Base-by-base conservation (phyloP, 1,139 yeast species). In the Magnusiomyces ingens region DNA sequence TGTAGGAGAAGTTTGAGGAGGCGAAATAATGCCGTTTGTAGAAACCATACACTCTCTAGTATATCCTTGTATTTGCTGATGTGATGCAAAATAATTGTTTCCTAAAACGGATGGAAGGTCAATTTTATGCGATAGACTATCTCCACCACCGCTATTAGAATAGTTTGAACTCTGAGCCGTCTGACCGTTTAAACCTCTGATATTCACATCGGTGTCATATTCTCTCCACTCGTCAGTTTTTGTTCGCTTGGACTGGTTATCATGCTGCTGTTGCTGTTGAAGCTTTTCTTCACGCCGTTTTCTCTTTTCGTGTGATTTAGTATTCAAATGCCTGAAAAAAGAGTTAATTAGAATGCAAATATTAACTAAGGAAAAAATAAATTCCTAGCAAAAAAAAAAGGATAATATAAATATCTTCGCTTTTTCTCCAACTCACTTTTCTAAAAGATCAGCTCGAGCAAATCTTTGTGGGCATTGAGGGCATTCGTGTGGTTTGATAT, bases 371-470 rank as follows among this genome's bases (percentile, higher is more conserved):
- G 8, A 19, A 43, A 43, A 43, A 22, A 43, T 13, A 21, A 43
- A 21, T 12, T 4, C 13, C 29, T 2, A 19, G 19, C 3, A 40
- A 40, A 11, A 17, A 15, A 40, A 6, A n/a, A 15, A 17, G 19
- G 21, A 15, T 3, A 26, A 26, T 26, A 26, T 26, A 26, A 5
- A 26, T 26, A 26, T 26, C 4, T 8, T 5, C 32, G 21, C 22
- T 10, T 37, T n/a, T 10, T 17, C 13, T 10, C n/a, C 15, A 21
- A 45, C 61, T 18, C 48, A 58, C 61, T 64, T 64, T 49, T 63
- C 66, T 41, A 64, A 57, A 48, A 64, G 51, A 53, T 64, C 68
- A 29, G 62, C 64, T 26, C 68, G 57, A 10, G 68, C 68, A 55
- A 64, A 64, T 47, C 62, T 55, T 40, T 61, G 58, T 3, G 65